Evolutionary conservation across 495 filamentous ascomycete species (phyloP), one percentile per base, ranked within the genome.

Genomic region (Hypoxylon cercidicola): DNA sequence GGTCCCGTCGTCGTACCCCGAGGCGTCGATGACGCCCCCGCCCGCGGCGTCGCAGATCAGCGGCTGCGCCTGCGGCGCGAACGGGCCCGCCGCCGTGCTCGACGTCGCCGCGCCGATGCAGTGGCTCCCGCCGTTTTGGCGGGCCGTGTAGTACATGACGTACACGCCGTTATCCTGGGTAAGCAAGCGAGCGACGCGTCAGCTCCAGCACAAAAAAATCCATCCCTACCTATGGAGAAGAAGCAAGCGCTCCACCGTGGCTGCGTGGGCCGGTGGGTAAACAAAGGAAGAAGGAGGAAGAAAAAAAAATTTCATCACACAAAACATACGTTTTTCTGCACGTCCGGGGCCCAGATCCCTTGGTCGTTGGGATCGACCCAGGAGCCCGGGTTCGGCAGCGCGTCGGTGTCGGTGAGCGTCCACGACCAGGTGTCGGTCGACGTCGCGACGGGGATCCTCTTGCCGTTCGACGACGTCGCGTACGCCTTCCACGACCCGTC

Each of bases 131-230:
- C 69, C 65, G 20, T 60, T 69, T 39, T 76, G 74, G 35, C 72
- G 72, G 12, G 80, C 84, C 7, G 79, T 83, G 68, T 85, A 88
- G 72, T 86, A 87, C 79, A 88, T 81, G 15, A 86, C 77, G 69
- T 81, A 88, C 49, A 70, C 75, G n/a, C 84, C 83, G 30, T 49
- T 61, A 43, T 73, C 72, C 69, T 74, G n/a, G n/a, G n/a, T n/a
- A n/a, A 25, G 0, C 13, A 34, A 8, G n/a, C n/a, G n/a, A n/a
- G n/a, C n/a, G n/a, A 28, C 13, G 3, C 19, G 18, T 57, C 47
- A 64, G 54, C 34, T 16, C 34, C n/a, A n/a, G n/a, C n/a, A n/a
- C n/a, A n/a, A n/a, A n/a, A n/a, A n/a, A n/a, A n/a, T n/a, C n/a
- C n/a, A n/a, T n/a, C n/a, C n/a, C n/a, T n/a, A n/a, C n/a, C n/a